Evolutionary conservation across 495 filamentous ascomycete genomes (phyloP).

Genomic region (Melanomma pulvis-pyrius): DNA sequence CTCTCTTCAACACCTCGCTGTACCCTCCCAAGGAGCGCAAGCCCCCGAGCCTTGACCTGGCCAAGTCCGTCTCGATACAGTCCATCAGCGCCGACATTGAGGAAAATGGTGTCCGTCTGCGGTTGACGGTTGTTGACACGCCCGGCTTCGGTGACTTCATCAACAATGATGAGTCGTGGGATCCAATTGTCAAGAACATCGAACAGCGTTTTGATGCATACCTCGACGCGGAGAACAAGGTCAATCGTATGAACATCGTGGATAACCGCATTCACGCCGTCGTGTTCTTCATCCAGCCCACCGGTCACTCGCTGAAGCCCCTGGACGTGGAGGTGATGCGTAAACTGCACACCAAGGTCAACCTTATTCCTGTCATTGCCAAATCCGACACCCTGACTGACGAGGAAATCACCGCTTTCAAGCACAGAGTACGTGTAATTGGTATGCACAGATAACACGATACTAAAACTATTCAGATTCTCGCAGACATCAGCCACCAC

Average conservation of each 20-base stretch:
- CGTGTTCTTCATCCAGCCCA: constrained; percentile 99
- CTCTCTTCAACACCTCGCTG: constrained; percentile 97
- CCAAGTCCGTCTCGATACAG: constrained; percentile 98
- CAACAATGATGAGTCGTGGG: constrained; percentile 99
- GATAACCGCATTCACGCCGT: constrained; percentile 98
- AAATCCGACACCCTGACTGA: constrained; percentile 98
- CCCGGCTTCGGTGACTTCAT: constrained; percentile 99
- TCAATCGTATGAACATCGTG: constrained; percentile 99
- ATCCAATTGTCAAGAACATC: constrained; percentile 98
- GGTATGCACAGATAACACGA: not conserved
- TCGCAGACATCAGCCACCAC: constrained; percentile 95
- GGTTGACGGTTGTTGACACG: constrained; percentile 95
- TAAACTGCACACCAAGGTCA: constrained; percentile 99
- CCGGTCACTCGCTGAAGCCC: constrained; percentile 98
- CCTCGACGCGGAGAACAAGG: constrained; percentile 98
- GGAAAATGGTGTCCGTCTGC: constrained; percentile 97
- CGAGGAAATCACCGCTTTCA: constrained; percentile 91
- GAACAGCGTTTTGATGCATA: constrained; percentile 98
- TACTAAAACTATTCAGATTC: constrained; percentile 65
- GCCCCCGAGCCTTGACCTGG: constrained; percentile 92
- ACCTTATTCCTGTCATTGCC: constrained; percentile 98
- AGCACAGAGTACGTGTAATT: constrained; percentile 75
- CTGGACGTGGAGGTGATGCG: constrained; percentile 99
- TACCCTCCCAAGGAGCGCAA: constrained; percentile 99
- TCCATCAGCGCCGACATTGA: constrained; percentile 99